phyloP scores from a whole-genome alignment of 768 basidiomycete species.

The Royoungia palumana region DNA sequence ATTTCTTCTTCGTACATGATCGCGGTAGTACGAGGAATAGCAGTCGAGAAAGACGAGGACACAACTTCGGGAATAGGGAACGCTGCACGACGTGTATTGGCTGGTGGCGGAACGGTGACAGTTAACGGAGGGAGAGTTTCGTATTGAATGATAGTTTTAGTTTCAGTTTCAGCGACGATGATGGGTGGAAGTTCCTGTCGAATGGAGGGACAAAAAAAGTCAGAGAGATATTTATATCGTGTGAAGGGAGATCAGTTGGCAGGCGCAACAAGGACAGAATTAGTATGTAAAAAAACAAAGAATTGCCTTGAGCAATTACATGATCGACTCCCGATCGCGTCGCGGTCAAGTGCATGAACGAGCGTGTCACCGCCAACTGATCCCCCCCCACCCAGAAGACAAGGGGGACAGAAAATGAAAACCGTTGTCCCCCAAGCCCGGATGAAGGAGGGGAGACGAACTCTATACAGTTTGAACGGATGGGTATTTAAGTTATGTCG shows the following conservation, averaged over 20 bases:
- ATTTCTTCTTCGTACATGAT: slow-evolving; percentile 63
- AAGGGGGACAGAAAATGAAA: slow-evolving; percentile 67
- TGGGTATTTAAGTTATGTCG: slow-evolving; percentile 20
- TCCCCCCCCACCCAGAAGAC: slow-evolving; percentile 45
- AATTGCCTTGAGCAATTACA: slow-evolving; percentile 33
- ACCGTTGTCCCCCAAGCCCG: slow-evolving; percentile 88
- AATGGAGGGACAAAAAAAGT: slow-evolving; percentile 25
- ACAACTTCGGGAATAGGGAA: slow-evolving; percentile 66
- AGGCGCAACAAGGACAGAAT: slow-evolving; percentile 22
- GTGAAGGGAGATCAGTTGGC: slow-evolving; percentile 39
- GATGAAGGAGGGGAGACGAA: slow-evolving; percentile 86
- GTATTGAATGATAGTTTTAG: slow-evolving; percentile 58
- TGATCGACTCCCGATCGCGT: slow-evolving; percentile 22
- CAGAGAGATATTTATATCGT: slow-evolving; percentile 31
- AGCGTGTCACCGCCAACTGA: slow-evolving; percentile 32
- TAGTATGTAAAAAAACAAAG: slow-evolving; percentile 26
- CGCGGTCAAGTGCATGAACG: slow-evolving; percentile 25
- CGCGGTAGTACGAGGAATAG: slow-evolving; percentile 71
- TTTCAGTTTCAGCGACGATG: slow-evolving; percentile 50
- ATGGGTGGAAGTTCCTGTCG: slow-evolving; percentile 42
- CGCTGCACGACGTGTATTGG: slow-evolving; percentile 73
- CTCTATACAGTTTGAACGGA: slow-evolving; percentile 53
- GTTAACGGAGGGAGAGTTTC: slow-evolving; percentile 53
- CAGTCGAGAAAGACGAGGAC: slow-evolving; percentile 53
- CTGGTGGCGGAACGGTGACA: slow-evolving; percentile 70